Conservation (phyloP, 345 rosid species). For the Populus simonii region DNA sequence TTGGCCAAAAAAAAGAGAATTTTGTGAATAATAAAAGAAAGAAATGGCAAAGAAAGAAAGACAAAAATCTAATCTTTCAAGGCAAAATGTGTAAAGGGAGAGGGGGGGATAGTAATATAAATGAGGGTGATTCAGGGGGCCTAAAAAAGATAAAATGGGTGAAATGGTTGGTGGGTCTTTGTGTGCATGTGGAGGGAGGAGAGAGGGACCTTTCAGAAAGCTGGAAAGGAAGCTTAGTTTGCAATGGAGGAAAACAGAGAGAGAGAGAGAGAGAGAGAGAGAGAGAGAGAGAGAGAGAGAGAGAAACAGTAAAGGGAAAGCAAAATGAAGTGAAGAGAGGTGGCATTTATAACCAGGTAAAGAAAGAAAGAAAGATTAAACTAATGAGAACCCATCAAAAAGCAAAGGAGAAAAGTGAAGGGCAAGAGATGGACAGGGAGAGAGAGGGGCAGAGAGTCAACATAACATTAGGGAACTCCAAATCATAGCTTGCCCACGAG, state of each 20-base stretch:
- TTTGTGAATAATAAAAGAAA: slow-evolving; percentile 11
- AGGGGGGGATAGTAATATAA: neutral
- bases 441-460: slow-evolving; percentile 16
- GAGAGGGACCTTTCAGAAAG: slow-evolving; percentile 39
- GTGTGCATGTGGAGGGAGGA: slow-evolving; percentile 15
- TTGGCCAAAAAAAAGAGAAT: slow-evolving; percentile 6
- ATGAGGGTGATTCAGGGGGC: neutral
- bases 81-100: slow-evolving; percentile 27
- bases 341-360: slow-evolving; percentile 45
- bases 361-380: neutral
- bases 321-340: slow-evolving; percentile 25
- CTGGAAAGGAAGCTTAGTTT: slow-evolving; percentile 76
- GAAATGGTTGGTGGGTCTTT: slow-evolving; percentile 55
- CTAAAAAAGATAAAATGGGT: slow-evolving; percentile 20
- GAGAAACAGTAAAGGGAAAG: slow-evolving; percentile 42
- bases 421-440: neutral
- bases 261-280: too few relatives aligned
- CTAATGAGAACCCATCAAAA: neutral
- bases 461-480: slow-evolving; percentile 13
- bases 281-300: neutral
- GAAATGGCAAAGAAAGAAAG: slow-evolving; percentile 20
- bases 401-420: neutral
- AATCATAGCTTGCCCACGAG: slow-evolving; percentile 7
- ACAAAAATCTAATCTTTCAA: slow-evolving; percentile 40
- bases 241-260: slow-evolving; percentile 79